Evolutionary conservation across 176 grass and related monocot species (phyloP).

Genomic region (Aegilops sharonensis): DNA sequence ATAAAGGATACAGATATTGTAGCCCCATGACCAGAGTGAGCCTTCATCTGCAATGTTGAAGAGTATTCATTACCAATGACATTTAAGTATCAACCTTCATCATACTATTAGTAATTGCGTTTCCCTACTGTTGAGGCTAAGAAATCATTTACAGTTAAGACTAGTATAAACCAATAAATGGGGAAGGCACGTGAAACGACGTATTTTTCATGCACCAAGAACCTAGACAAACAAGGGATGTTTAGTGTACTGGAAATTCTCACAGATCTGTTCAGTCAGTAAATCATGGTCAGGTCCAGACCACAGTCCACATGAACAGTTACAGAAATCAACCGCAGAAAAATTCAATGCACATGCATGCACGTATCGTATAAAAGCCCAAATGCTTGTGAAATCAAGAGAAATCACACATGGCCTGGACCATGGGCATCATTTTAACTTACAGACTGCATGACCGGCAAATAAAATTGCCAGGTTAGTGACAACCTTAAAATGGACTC

Average conservation of each 20-base stretch:
- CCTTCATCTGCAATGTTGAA: constrained; percentile 76
- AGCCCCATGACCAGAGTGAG: constrained; percentile 98
- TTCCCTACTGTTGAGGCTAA: neutral
- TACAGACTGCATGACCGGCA: neutral
- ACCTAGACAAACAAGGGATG: neutral
- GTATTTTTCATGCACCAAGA: neutral
- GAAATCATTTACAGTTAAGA: neutral
- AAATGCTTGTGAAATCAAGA: neutral
- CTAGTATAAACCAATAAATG: neutral
- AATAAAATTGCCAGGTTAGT: neutral
- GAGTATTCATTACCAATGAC: constrained; percentile 22
- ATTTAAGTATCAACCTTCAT: neutral
- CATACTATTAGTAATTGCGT: neutral
- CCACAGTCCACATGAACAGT: neutral
- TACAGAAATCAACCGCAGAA: neutral
- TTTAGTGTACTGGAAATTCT: neutral
- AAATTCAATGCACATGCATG: neutral
- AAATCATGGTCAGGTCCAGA: neutral
- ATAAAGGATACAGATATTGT: constrained; percentile 96
- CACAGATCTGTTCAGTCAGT: neutral
- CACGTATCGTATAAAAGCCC: neutral
- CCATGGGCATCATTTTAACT: neutral
- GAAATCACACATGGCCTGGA: neutral
- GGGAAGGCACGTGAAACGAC: too few species aligned
- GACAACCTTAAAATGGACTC: neutral